Conservation (phyloP, 2,329 filamentous ascomycete species). For the Pleoardoris graminearum region DNA sequence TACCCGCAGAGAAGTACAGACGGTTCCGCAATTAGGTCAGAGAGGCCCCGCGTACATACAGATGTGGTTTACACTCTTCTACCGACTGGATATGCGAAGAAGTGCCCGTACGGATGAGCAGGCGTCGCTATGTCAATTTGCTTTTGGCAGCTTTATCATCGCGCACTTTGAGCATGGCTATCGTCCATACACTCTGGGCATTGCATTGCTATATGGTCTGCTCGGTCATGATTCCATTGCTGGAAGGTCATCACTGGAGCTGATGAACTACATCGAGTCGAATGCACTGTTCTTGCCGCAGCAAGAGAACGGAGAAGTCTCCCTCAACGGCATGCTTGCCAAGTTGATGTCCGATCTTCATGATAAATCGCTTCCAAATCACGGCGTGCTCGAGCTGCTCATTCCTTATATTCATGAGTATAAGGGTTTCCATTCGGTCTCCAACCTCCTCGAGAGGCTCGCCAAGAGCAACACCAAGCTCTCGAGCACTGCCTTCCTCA, state of each 20-base stretch:
- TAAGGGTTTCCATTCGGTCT: slow-evolving; percentile 11
- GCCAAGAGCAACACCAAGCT: slow-evolving; percentile 12
- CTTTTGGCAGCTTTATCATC: slow-evolving; percentile 5
- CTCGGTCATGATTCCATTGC: slow-evolving; percentile 2
- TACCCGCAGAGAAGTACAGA: slow-evolving; percentile 1
- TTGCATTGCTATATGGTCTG: slow-evolving; percentile 5
- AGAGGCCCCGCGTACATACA: slow-evolving; percentile 8
- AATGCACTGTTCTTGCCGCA: slow-evolving; percentile 1
- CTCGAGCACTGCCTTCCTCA: slow-evolving; percentile 12
- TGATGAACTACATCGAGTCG: slow-evolving; percentile 2
- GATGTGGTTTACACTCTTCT: slow-evolving; percentile 26
- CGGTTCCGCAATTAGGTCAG: background rate
- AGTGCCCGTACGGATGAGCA: background rate
- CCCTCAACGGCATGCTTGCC: slow-evolving; percentile 13
- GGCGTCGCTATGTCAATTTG: slow-evolving; percentile 1
- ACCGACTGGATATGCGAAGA: slow-evolving; percentile 17
- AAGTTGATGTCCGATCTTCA: slow-evolving; percentile 17
- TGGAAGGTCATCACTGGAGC: background rate
- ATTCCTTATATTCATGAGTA: slow-evolving; percentile 16
- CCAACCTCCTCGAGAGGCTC: slow-evolving; percentile 18
- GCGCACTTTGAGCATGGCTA: background rate
- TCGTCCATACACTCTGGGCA: slow-evolving; percentile 1
- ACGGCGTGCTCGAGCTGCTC: slow-evolving; percentile 18
- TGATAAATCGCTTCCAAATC: slow-evolving; percentile 15
- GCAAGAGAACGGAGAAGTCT: background rate